These are phyloP conservation scores for Alternaria incomplexa DNA, from an alignment of 2,329 filamentous ascomycete species.

Conservation along the genomic window DNA sequence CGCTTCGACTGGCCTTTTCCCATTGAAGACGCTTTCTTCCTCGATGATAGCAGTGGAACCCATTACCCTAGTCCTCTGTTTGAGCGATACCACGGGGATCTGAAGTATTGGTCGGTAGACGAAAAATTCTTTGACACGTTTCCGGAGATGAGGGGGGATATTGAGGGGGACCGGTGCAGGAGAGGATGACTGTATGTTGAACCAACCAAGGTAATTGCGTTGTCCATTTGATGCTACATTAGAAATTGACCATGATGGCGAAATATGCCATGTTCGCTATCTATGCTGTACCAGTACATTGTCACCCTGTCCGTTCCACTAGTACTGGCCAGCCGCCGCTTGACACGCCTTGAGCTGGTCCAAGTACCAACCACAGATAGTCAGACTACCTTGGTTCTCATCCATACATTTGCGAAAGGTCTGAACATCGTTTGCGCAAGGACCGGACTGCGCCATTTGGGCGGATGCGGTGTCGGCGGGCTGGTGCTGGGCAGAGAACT, in stretches of 20 bases:
- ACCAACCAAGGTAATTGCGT: neutral
- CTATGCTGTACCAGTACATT: conserved; percentile 2
- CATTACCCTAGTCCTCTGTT: conserved; percentile 37
- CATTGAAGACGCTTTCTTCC: conserved; percentile 42
- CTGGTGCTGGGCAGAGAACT: conserved; percentile 33
- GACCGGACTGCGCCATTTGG: conserved; percentile 39
- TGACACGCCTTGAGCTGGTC: conserved; percentile 78
- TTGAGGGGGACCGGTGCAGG: conserved; percentile 35
- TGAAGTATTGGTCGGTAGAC: conserved; percentile 34
- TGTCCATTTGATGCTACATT: neutral
- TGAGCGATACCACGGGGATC: conserved; percentile 38
- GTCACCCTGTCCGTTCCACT: conserved; percentile 24
- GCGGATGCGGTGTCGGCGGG: conserved; percentile 48
- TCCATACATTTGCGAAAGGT: conserved; percentile 97
- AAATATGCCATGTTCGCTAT: neutral
- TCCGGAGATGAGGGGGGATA: conserved; percentile 39
- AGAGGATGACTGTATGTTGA: neutral
- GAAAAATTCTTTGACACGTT: conserved; percentile 35
- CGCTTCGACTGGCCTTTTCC: conserved; percentile 43
- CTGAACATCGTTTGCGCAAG: conserved; percentile 78
- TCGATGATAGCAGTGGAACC: conserved; percentile 17
- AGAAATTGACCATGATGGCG: neutral
- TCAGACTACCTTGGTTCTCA: conserved; percentile 90
- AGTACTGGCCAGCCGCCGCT: conserved; percentile 56
- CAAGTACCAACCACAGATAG: conserved; percentile 96